phyloP scores from a whole-genome alignment of 495 filamentous ascomycete species.

The Hypoxylon rickii region DNA sequence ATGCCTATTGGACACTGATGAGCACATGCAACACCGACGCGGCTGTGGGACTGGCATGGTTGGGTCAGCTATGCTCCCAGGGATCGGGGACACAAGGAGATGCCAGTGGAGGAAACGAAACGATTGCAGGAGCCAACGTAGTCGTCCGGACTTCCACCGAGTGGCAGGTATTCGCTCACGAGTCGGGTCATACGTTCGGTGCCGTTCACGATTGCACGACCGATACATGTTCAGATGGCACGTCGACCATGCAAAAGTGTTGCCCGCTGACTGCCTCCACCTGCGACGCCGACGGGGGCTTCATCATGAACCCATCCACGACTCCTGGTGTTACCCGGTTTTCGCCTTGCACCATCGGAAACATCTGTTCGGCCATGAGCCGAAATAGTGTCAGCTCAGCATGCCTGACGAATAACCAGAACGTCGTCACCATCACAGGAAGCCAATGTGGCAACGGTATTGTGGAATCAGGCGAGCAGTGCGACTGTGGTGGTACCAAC shows the following conservation, averaged over 20 bases:
- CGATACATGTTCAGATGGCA: slow-evolving; percentile 64
- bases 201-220: slow-evolving; percentile 90
- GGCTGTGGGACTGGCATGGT: slow-evolving; percentile 93
- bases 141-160: slow-evolving; percentile 82
- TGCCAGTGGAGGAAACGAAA: slow-evolving; percentile 57
- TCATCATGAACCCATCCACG: slow-evolving; percentile 96
- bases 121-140: slow-evolving; percentile 84
- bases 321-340: slow-evolving; percentile 71
- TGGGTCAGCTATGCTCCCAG: slow-evolving; percentile 81
- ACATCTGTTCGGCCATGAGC: slow-evolving; percentile 89
- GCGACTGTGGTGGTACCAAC: slow-evolving; percentile 83
- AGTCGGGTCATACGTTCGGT: slow-evolving; percentile 93
- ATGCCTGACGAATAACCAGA: slow-evolving; percentile 82
- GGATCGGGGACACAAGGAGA: slow-evolving; percentile 51
- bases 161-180: slow-evolving; percentile 98
- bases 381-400: slow-evolving; percentile 74
- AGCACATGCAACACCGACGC: slow-evolving; percentile 81
- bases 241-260: slow-evolving; percentile 73
- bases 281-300: slow-evolving; percentile 77
- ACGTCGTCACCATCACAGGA: slow-evolving; percentile 82
- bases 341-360: slow-evolving; percentile 87
- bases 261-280: slow-evolving; percentile 73
- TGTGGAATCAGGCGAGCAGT: slow-evolving; percentile 91
- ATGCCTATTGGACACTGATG: slow-evolving; percentile 93
- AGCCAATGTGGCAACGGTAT: slow-evolving; percentile 96